Evolutionary conservation across 768 basidiomycete species (phyloP).

Genomic region (Chalciporus pseudorubinellus): DNA sequence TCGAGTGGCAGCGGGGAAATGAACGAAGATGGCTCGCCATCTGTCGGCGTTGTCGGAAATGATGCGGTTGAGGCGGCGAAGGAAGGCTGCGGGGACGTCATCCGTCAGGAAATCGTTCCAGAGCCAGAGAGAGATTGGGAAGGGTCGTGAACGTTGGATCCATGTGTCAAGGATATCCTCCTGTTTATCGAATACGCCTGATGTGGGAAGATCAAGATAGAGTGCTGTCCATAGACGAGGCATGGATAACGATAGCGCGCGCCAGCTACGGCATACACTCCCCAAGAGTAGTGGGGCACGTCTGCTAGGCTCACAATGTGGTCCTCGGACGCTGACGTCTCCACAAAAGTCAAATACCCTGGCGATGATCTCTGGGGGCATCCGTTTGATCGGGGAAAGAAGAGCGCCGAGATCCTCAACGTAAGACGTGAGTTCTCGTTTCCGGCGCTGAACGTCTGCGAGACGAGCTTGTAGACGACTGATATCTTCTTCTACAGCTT

Average conservation of each 20-base stretch:
- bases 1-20: slow-evolving; percentile 27
- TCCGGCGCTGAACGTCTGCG: slow-evolving; percentile 28
- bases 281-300: slow-evolving; percentile 30
- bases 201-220: slow-evolving; percentile 30
- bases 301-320: slow-evolving; percentile 30
- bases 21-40: slow-evolving; percentile 32
- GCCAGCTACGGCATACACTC: slow-evolving; percentile 30
- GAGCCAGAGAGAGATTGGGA: slow-evolving; percentile 27
- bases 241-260: slow-evolving; percentile 25
- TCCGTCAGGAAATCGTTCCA: slow-evolving; percentile 35
- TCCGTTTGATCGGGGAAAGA: slow-evolving; percentile 32
- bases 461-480: slow-evolving; percentile 29
- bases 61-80: slow-evolving; percentile 19
- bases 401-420: slow-evolving; percentile 34
- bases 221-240: slow-evolving; percentile 32
- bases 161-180: slow-evolving; percentile 26
- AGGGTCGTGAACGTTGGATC: slow-evolving; percentile 27
- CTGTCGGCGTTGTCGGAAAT: slow-evolving; percentile 25
- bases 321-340: slow-evolving; percentile 25
- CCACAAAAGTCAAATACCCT: slow-evolving; percentile 33
- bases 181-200: slow-evolving; percentile 19
- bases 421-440: slow-evolving; percentile 26
- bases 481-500: slow-evolving; percentile 26
- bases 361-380: slow-evolving; percentile 34
- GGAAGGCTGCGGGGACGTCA: slow-evolving; percentile 27